Percentiles rank a stretch among this genome's conserved stretches.
Conservation (phyloP, 768 basidiomycete species). For the Gloeophyllum trabeum region DNA sequence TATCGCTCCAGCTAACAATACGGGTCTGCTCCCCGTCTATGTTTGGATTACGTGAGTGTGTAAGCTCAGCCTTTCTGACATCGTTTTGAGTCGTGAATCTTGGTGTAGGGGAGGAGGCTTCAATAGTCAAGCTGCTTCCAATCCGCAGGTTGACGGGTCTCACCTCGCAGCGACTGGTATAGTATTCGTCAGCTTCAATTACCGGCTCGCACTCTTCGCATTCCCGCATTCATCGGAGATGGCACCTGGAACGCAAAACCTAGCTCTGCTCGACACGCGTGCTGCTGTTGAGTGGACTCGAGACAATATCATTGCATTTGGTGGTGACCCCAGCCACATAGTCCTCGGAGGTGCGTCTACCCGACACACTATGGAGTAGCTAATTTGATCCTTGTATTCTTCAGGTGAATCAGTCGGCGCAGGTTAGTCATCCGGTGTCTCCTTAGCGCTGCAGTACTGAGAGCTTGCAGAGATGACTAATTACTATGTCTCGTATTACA, state of each 20-base stretch:
- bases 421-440: slow-evolving; percentile 4
- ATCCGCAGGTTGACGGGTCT: slow-evolving; percentile 15
- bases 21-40: slow-evolving; percentile 11
- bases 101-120: slow-evolving; percentile 12
- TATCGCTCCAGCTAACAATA: slow-evolving; percentile 12
- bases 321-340: slow-evolving; percentile 18
- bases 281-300: slow-evolving; percentile 22
- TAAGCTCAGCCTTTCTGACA: neutral
- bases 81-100: neutral
- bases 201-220: slow-evolving; percentile 14
- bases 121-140: slow-evolving; percentile 12
- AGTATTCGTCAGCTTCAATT: slow-evolving; percentile 15
- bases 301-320: slow-evolving; percentile 20
- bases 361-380: no score
- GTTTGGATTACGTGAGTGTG: slow-evolving; percentile 11
- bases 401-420: slow-evolving; percentile 11
- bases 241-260: slow-evolving; percentile 15
- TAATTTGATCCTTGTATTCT: neutral
- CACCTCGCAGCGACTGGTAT: slow-evolving; percentile 12
- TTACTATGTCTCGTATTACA: slow-evolving; percentile 12
- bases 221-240: slow-evolving; percentile 13
- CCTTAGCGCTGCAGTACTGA: neutral
- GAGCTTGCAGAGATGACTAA: slow-evolving; percentile 10
- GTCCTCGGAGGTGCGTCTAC: slow-evolving; percentile 12
- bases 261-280: slow-evolving; percentile 14